Base-by-base conservation (phyloP, 2,329 filamentous ascomycete genomes). In the Talaromyces sp. region DNA sequence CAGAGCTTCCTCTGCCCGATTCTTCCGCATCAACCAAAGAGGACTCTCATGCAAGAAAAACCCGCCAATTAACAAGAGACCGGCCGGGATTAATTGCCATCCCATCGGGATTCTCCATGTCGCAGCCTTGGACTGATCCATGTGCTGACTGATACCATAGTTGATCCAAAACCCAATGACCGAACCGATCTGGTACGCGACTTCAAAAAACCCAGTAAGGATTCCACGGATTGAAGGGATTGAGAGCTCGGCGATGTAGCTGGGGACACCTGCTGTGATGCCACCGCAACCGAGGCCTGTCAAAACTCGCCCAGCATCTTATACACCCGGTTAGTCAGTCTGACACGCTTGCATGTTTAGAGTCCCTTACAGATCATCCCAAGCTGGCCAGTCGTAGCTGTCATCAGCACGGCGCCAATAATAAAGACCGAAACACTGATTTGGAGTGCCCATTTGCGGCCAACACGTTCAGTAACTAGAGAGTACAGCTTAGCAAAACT, bases 401-500 rank as follows among this genome's bases (percentile, higher is more conserved):
- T 77, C 86, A 91, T 92, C 65, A 92, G 72, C 57, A 87, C 88
- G 49, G 88, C 86, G 63, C 90, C 90, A 11, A 92, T 69, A 58
- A 85, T 81, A 74, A 93, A 93, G 65, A 93, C 67, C 36, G 82
- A 58, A 2, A 81, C 76, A 71, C 87, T 89, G 53, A 86, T 65
- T 65, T 86, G 77, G 2, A 93, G 79, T 25, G 85, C 88, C 70
- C 81, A 83, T 69, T 84, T 85, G 22, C 90, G 84, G 30, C 90
- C 90, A 3, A 57, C 33, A 1, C 55, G 55, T 28, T 64, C 88
- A 77, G 71, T 83, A 90, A 77, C 88, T 86, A 32, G 84, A 86
- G 36, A 39, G 3, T 39, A 39, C 36, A 39, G 36, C 2, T 39
- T n/a, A 39, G 17, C 36, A 39, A n/a, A 39, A 9, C 3, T n/a